phyloP scores from a whole-genome alignment of 257 asterid genomes.

The Salvia miltiorrhiza region DNA sequence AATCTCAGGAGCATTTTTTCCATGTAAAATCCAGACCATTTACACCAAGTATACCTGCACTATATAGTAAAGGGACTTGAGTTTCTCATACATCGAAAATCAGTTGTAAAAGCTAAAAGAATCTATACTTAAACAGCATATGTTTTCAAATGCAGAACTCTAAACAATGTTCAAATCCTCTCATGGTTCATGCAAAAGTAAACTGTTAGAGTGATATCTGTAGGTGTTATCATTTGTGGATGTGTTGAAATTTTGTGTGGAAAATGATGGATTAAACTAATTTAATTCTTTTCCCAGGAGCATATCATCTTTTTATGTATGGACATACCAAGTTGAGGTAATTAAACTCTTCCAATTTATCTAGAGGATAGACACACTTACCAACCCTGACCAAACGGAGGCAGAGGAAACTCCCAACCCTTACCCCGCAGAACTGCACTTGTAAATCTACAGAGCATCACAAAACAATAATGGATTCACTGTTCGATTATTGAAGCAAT shows the following conservation, averaged over 20 bases:
- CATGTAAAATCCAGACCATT: not conserved
- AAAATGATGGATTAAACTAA: not conserved
- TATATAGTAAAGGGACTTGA: not conserved
- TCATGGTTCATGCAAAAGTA: not conserved
- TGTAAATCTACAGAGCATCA: slow-evolving; percentile 54
- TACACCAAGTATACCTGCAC: not conserved
- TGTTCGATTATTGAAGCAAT: slow-evolving; percentile 2
- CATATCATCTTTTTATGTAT: not conserved
- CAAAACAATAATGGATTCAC: not conserved
- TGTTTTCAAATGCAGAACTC: not conserved
- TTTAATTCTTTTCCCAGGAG: too few relatives aligned
- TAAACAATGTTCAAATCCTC: not conserved
- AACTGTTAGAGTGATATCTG: not conserved
- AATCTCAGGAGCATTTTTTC: not conserved
- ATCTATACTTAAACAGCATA: not conserved
- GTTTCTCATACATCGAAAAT: not conserved
- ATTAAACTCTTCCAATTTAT: not conserved
- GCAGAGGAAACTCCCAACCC: slow-evolving; percentile 86
- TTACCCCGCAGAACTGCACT: slow-evolving; percentile 88
- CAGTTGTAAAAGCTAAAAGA: not conserved
- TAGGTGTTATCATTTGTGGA: not conserved
- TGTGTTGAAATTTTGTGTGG: not conserved
- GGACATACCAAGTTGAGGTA: not conserved
- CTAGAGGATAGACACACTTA: slow-evolving; percentile 28
- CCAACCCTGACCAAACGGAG: slow-evolving; percentile 98